phyloP scores from a whole-genome alignment of 129 eudicot genomes.

The Solidago caesia region DNA sequence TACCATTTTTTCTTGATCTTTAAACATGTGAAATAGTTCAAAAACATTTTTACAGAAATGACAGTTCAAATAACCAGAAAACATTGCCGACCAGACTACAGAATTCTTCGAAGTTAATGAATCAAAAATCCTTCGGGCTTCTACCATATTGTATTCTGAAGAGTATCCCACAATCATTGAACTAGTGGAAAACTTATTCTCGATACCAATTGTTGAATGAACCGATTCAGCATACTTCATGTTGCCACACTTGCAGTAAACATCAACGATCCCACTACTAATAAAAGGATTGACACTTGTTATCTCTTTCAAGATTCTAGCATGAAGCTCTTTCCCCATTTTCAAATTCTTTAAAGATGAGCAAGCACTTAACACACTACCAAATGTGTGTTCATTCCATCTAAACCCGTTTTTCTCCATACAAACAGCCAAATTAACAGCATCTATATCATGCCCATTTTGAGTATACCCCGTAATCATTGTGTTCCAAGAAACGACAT shows the following conservation, averaged over 20 bases:
- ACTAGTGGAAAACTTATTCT: conserved; percentile 53
- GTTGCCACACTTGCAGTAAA: conserved; percentile 75
- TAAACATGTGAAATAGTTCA: conserved; percentile 53
- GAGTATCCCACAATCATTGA: conserved; percentile 90
- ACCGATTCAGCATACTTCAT: conserved; percentile 68
- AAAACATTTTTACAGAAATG: conserved; percentile 53
- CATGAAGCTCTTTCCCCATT: conserved; percentile 78
- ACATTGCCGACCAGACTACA: conserved; percentile 82
- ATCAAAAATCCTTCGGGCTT: conserved; percentile 72
- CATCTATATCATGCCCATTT: conserved; percentile 50
- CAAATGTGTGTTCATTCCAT: conserved; percentile 70
- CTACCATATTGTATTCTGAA: conserved; percentile 52
- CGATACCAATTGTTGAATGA: conserved; percentile 30
- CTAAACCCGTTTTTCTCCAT: conserved; percentile 53
- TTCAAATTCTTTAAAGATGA: conserved; percentile 56
- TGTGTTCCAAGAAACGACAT: conserved; percentile 83
- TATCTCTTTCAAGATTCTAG: conserved; percentile 50
- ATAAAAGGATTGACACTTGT: conserved; percentile 52
- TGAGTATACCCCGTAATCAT: conserved; percentile 73
- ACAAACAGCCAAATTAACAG: conserved; percentile 45
- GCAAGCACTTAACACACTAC: conserved; percentile 64
- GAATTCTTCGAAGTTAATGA: conserved; percentile 49
- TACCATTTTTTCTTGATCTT: conserved; percentile 28
- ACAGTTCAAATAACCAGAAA: conserved; percentile 67
- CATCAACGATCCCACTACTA: conserved; percentile 65